Evolutionary conservation across 768 basidiomycete species (phyloP).

Genomic region (Lactarius hatsudake): DNA sequence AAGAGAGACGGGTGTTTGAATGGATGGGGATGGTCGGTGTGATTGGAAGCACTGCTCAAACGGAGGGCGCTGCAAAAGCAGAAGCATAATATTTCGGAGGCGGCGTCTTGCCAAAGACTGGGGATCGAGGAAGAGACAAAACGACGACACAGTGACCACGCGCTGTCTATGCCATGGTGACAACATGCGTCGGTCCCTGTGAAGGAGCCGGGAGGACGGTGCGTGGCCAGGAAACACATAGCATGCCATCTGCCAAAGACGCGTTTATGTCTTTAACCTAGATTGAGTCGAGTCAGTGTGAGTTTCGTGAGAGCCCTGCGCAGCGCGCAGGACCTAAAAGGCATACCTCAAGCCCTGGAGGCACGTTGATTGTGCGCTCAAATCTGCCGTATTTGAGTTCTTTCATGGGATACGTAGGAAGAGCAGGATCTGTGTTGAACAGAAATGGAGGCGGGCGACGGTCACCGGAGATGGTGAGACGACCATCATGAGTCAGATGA

Average conservation of each 20-base stretch:
- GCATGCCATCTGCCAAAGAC: slow-evolving; percentile 26
- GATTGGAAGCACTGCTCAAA: not conserved
- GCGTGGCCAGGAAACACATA: slow-evolving; percentile 28
- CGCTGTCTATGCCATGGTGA: slow-evolving; percentile 8
- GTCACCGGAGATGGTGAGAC: slow-evolving; percentile 49
- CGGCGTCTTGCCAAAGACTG: not conserved
- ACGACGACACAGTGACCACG: not conserved
- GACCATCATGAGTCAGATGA: slow-evolving; percentile 44
- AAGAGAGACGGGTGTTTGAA: not conserved
- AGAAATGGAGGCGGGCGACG: slow-evolving; percentile 30
- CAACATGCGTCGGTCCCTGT: slow-evolving; percentile 3
- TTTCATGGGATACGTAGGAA: slow-evolving; percentile 21
- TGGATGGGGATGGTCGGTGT: not conserved
- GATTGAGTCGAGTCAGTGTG: slow-evolving; percentile 10
- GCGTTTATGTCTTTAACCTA: slow-evolving; percentile 28
- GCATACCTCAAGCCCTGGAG: slow-evolving; percentile 27
- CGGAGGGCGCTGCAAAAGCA: too few species aligned
- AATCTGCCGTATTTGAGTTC: slow-evolving; percentile 28
- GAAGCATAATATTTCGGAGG: not conserved
- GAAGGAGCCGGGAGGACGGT: not conserved
- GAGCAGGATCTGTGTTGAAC: slow-evolving; percentile 8
- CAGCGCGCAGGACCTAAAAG: not conserved
- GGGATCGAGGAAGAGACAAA: not conserved
- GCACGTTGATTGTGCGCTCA: slow-evolving; percentile 26
- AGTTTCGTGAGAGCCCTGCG: not conserved